Base-by-base conservation (phyloP, 1,284 basidiomycete species). In the Sporisorium graminicola region DNA sequence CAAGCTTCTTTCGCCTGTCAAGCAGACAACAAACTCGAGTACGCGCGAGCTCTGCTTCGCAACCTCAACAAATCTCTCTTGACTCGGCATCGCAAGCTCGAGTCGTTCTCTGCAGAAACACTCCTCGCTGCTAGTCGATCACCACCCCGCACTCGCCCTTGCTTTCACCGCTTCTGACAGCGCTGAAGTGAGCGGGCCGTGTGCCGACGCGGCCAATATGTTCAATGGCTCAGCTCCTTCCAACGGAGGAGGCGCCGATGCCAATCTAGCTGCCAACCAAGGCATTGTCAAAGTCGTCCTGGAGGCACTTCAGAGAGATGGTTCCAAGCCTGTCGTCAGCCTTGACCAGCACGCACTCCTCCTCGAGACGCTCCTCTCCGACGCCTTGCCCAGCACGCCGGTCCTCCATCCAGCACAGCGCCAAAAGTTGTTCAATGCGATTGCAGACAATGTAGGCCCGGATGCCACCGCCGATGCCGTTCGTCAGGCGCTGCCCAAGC, bases 331-430 rank as follows among this genome's bases (percentile, higher is more conserved):
- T 20, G 88, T 89, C 59, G 92, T 94, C 81, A 88, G 92, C 63
- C 90, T 90, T 65, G 92, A 92, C 86, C 88, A 95, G 78, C 89
- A 94, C 87, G 88, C 91, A 59, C 92, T 93, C 85, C 88, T 95
- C 65, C 89, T 95, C 70, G 74, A 65, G 59, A 73, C 71, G 12
- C 72, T 79, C 29, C 69, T 82, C 50, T 75, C 73, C 65, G 78
- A 84, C 31, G 72, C 67, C n/a, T 50, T 66, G 8, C 68, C 71
- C 29, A 74, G 63, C 54, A 64, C 78, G 5, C 72, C 78, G 8
- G 54, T 80, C 20, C 60, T 85, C 33, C 69, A 72, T 50, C 75
- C 77, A 26, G 74, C 75, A 14, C 79, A 84, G 40, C 76, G 79
- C 18, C 70, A 81, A 43, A 68, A 68, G 8, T 65, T 86, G 35